These are phyloP conservation scores for Globisporangium megalacanthum DNA, from an alignment of 352 stramenopile species.

Conservation along the genomic window DNA sequence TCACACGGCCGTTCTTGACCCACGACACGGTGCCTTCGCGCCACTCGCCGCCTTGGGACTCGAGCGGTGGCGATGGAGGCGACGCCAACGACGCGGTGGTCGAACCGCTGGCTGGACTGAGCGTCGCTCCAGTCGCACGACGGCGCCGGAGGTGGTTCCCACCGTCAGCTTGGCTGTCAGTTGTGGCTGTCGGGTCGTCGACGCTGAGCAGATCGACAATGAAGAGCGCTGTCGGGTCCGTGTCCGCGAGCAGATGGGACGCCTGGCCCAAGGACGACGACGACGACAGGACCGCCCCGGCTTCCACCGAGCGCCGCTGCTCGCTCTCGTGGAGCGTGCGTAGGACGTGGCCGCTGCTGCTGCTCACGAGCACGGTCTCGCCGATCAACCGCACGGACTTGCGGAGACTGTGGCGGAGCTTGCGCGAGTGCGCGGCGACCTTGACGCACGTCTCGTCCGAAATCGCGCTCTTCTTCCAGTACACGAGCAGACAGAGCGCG, in stretches of 20 bases:
- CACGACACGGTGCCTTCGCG: conserved; percentile 51
- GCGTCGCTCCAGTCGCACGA: background rate
- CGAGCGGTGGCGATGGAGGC: background rate
- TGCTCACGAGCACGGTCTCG: conserved; percentile 40
- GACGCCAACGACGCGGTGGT: background rate
- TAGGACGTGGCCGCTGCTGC: background rate
- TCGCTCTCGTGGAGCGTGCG: too few relatives aligned
- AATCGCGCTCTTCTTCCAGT: conserved; percentile 48
- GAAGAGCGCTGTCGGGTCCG: conserved; percentile 26
- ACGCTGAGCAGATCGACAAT: conserved; percentile 24
- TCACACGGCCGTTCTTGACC: conserved; percentile 50
- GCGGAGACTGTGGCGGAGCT: conserved; percentile 44
- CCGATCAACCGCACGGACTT: conserved; percentile 57
- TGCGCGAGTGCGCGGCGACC: conserved; percentile 45
- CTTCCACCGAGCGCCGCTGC: too few relatives aligned
- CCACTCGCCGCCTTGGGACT: conserved; percentile 28
- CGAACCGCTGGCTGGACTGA: background rate
- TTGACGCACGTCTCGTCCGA: conserved; percentile 48
- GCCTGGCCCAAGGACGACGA: too few relatives aligned
- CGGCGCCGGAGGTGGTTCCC: conserved; percentile 1
- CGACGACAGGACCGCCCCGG: too few relatives aligned
- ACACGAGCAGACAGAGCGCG: conserved; percentile 39
- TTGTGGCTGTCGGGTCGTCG: background rate
- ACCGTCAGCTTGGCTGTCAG: background rate
- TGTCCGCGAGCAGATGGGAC: background rate